phyloP scores from a whole-genome alignment of 139 green algal species.

The Gonium pectorale region DNA sequence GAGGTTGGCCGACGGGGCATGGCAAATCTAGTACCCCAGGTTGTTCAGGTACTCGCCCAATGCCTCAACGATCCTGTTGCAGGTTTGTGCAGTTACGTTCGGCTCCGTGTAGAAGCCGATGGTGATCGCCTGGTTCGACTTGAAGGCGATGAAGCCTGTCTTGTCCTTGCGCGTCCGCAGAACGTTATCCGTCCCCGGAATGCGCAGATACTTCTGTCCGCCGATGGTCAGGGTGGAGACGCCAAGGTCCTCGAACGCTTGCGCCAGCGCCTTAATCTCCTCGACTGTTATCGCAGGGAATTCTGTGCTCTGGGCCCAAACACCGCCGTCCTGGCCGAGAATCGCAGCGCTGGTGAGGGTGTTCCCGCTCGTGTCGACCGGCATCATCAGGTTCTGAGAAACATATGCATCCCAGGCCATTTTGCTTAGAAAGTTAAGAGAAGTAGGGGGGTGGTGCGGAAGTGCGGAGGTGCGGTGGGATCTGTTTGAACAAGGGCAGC shows the following conservation, averaged over 20 bases:
- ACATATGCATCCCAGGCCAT: constrained; percentile 44
- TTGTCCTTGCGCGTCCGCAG: constrained; percentile 78
- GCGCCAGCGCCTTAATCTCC: constrained; percentile 56
- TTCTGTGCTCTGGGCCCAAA: constrained; percentile 69
- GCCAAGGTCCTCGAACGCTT: constrained; percentile 58
- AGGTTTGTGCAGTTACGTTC: constrained; percentile 64
- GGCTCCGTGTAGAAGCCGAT: constrained; percentile 78
- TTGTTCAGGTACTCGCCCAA: constrained; percentile 80
- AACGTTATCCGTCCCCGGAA: constrained; percentile 48
- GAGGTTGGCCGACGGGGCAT: too few relatives aligned
- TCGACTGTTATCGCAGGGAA: constrained; percentile 70
- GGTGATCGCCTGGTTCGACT: constrained; percentile 72
- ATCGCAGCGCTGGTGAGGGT: constrained; percentile 74
- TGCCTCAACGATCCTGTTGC: constrained; percentile 75
- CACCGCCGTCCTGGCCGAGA: constrained; percentile 73
- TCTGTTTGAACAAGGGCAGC: too few relatives aligned
- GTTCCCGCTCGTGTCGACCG: constrained; percentile 64
- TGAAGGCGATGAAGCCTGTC: constrained; percentile 74
- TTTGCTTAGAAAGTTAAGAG: too few relatives aligned
- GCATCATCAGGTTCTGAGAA: constrained; percentile 56
- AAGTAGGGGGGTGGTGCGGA: too few relatives aligned
- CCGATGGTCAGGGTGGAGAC: neutral
- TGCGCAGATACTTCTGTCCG: constrained; percentile 58
- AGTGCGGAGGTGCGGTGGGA: too few relatives aligned
- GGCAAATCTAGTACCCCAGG: constrained; percentile 72